A percentile compares a stretch with the other conserved stretches of the same genome.
phyloP scores from a whole-genome alignment of 2,329 filamentous ascomycete species.

The Byssochlamys sp. region DNA sequence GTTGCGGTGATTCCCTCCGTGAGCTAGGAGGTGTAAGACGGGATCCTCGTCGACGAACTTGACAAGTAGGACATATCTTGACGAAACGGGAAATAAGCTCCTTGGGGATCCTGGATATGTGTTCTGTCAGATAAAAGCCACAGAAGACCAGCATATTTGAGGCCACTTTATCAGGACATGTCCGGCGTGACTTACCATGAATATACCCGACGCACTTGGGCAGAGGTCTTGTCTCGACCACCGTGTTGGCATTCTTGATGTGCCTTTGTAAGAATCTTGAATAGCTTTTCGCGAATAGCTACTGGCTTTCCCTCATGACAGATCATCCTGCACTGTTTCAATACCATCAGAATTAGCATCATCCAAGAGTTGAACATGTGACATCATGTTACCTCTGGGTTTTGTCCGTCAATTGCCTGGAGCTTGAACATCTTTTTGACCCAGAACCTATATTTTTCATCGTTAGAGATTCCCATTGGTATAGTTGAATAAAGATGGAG shows the following conservation, averaged over 20 bases:
- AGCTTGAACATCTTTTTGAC: slow-evolving; percentile 47
- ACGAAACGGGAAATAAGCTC: slow-evolving; percentile 44
- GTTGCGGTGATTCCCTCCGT: slow-evolving; percentile 27
- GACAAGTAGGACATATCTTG: slow-evolving; percentile 42
- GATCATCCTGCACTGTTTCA: slow-evolving; percentile 28
- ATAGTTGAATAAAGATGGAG: not conserved
- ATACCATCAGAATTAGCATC: not conserved
- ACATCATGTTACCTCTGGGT: slow-evolving; percentile 27
- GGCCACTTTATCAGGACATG: not conserved
- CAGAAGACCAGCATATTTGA: not conserved
- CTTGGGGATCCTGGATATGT: slow-evolving; percentile 38
- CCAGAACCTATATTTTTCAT: slow-evolving; percentile 34
- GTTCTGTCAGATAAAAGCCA: slow-evolving; percentile 3
- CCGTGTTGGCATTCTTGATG: slow-evolving; percentile 44
- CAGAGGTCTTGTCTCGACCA: slow-evolving; percentile 45
- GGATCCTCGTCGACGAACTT: slow-evolving; percentile 36
- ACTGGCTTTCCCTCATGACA: slow-evolving; percentile 45
- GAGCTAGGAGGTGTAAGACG: slow-evolving; percentile 34
- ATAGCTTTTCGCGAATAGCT: slow-evolving; percentile 43
- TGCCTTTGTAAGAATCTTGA: slow-evolving; percentile 42
- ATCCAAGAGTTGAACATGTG: not conserved
- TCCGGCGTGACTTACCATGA: slow-evolving; percentile 34
- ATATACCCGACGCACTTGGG: slow-evolving; percentile 40
- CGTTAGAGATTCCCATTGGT: slow-evolving; percentile 1
- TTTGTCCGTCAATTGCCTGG: slow-evolving; percentile 28